Evolutionary conservation across 2,329 filamentous ascomycete species (phyloP).

Genomic region (Aureobasidium subglaciale): DNA sequence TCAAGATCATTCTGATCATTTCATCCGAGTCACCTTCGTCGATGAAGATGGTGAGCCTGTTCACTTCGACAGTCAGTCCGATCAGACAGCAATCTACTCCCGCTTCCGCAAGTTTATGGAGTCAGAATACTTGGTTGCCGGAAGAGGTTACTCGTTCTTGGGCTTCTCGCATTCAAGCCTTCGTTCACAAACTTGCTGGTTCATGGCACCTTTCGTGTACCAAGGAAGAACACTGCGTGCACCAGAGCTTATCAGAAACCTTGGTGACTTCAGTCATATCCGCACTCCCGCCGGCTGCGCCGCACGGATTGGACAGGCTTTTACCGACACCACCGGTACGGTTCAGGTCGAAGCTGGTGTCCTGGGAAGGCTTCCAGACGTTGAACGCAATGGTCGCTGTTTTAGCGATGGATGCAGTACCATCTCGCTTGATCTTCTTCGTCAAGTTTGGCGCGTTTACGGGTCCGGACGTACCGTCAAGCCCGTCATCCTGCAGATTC

Average conservation of each 20-base stretch:
- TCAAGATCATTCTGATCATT: slow-evolving; percentile 51
- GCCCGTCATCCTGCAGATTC: slow-evolving; percentile 67
- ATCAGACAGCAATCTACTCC: slow-evolving; percentile 43
- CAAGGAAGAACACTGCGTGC: slow-evolving; percentile 30
- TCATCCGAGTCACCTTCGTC: slow-evolving; percentile 63
- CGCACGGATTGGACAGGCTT: slow-evolving; percentile 57
- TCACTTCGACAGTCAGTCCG: slow-evolving; percentile 46
- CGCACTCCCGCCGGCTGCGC: slow-evolving; percentile 51
- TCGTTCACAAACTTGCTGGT: slow-evolving; percentile 64
- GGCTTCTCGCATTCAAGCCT: slow-evolving; percentile 77
- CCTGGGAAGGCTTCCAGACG: slow-evolving; percentile 23
- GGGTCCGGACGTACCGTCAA: slow-evolving; percentile 38
- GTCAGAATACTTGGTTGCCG: slow-evolving; percentile 56
- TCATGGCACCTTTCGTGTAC: slow-evolving; percentile 44
- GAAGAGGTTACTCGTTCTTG: slow-evolving; percentile 57
- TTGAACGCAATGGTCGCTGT: slow-evolving; percentile 49
- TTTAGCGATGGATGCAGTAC: slow-evolving; percentile 80
- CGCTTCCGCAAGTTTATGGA: slow-evolving; percentile 57
- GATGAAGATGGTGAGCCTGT: slow-evolving; percentile 66
- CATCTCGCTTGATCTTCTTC: slow-evolving; percentile 54
- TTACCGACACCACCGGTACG: slow-evolving; percentile 65
- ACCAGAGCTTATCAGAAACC: slow-evolving; percentile 34
- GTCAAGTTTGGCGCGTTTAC: slow-evolving; percentile 53
- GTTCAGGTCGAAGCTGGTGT: slow-evolving; percentile 41
- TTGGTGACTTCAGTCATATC: slow-evolving; percentile 48